phyloP scores from a whole-genome alignment of 2,329 filamentous ascomycete species.

The Trichoderma cornu-damae region DNA sequence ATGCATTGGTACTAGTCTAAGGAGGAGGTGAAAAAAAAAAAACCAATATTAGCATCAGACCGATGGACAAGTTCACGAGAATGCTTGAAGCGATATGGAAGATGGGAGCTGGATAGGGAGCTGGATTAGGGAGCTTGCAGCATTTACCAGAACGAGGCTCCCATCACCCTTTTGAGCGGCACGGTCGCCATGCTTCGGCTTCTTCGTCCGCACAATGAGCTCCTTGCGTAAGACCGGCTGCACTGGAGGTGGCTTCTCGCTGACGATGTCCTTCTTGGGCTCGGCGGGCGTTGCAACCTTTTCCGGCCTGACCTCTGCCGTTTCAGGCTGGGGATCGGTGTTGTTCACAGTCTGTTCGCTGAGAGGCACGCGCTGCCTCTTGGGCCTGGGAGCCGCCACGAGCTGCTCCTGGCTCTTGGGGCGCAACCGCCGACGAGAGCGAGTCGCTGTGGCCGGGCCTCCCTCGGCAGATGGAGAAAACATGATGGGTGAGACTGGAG shows the following conservation, averaged over 20 bases:
- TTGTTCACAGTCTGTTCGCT: conserved; percentile 53
- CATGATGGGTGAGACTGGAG: conserved; percentile 40
- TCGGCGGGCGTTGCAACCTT: conserved; percentile 42
- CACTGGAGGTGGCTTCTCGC: conserved; percentile 35
- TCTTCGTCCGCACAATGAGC: conserved; percentile 57
- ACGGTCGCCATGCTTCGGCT: conserved; percentile 58
- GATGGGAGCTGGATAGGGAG: not conserved
- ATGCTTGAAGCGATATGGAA: conserved; percentile 10
- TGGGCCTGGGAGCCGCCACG: conserved; percentile 56
- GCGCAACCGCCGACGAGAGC: conserved; percentile 58
- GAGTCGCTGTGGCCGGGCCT: conserved; percentile 51
- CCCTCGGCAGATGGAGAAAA: conserved; percentile 53
- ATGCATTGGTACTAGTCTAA: conserved; percentile 78
- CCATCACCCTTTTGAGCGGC: conserved; percentile 60
- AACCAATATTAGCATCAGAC: conserved; percentile 22
- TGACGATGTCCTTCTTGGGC: conserved; percentile 40
- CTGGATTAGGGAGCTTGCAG: conserved; percentile 21
- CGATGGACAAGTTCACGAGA: not conserved
- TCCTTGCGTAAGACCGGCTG: conserved; percentile 44
- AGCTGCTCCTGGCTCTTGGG: conserved; percentile 52
- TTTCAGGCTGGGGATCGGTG: conserved; percentile 48
- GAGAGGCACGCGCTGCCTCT: conserved; percentile 55
- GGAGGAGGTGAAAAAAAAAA: conserved; percentile 31
- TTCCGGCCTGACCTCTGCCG: conserved; percentile 51
- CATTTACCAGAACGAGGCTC: conserved; percentile 60